Evolutionary conservation across 192 early-diverging fungal genomes (phyloP), one percentile per base, ranked within the genome.

Genomic region (Paraglomus brasilianum): DNA sequence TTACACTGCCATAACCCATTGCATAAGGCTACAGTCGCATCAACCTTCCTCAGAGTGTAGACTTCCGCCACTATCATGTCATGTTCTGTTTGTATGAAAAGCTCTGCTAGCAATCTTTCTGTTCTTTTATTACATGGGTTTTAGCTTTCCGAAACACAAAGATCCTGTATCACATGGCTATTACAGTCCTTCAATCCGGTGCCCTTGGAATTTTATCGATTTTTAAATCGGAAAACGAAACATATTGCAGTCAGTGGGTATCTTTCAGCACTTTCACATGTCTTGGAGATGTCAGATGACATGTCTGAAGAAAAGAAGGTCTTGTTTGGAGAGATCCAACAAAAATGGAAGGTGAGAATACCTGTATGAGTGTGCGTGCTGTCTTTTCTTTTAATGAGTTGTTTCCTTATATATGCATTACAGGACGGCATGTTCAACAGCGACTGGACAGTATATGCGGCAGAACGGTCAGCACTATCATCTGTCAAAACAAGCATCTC

Each of bases 151-250:
- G 24, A 59, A 59, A 59, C 13, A 0, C 15, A 36, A 2, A 40
- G 22, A 30, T 59, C 57, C 8, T 19, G 22, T 59, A 59, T 59
- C 30, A 7, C 1, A 59, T 68, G 66, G 66, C 14, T 51, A 19
- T 40, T 55, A 15, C 19, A 7, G 13, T 24, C 14, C 13, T 56
- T 50, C 49, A 68, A 70, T 48, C 52, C 41, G 0, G 57, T 30
- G 9, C 53, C 52, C 6, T 24, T 70, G 2, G 68, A 70, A 45
- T 70, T 70, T 30, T 70, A 58, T 59, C 68, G 68, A 46, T 46
- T 38, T 45, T 4, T 63, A 0, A 63, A 63, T 45, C 60, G 60
- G 5, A 63, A 45, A 46, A 63, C 60, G n/a, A 63, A 63, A 63
- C 5, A 1, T 21, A 63, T 22, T 45, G 60, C 60, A 17, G 39